Evolutionary conservation across 306 rosid genomes (phyloP), one percentile per base, ranked within the genome.

Genomic region (Rosa persica): DNA sequence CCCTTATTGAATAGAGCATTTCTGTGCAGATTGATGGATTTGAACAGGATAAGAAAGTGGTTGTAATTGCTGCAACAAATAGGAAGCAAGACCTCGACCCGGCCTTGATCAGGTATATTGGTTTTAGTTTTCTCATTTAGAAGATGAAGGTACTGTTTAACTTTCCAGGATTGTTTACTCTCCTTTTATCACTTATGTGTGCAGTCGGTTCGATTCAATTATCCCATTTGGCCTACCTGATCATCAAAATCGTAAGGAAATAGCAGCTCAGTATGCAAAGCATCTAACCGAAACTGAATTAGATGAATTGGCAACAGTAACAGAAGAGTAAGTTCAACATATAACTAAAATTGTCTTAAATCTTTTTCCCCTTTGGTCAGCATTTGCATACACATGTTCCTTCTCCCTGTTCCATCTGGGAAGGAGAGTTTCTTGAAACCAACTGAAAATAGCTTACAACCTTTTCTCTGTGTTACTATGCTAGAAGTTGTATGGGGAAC

Each of bases 81-180:
- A 87, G 95, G 86, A 92, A 94, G 85, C 96, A 94, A 87, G 98
- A 94, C 79, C 98, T 94, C 34, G 97, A 92, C 80, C 96, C 91
- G 3, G 98, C 98, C 49, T 81, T 94, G 75, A 88, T 92, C 72
- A 94, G 97, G 98, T 89, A 61, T 78, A 55, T 27, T 52, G 62
- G 52, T 44, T 62, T 23, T 61, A 19, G 13, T 80, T 52, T 85
- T 51, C 70, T 74, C 39, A 38, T 67, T 49, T 65, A 20, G 67
- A 73, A 25, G 68, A 67, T 54, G 13, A 4, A 34, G 12, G 36
- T 20, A 61, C 22, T 76, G n/a, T 61, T 15, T 0, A 55, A 19
- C 42, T 39, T 60, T 46, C 23, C 12, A 20, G 40, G 38, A 23
- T 58, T 42, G 11, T 72, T 52, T 52, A 9, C 42, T 54, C 67